phyloP scores from a whole-genome alignment of 2,329 filamentous ascomycete genomes.

The Botrytis cinerea region DNA sequence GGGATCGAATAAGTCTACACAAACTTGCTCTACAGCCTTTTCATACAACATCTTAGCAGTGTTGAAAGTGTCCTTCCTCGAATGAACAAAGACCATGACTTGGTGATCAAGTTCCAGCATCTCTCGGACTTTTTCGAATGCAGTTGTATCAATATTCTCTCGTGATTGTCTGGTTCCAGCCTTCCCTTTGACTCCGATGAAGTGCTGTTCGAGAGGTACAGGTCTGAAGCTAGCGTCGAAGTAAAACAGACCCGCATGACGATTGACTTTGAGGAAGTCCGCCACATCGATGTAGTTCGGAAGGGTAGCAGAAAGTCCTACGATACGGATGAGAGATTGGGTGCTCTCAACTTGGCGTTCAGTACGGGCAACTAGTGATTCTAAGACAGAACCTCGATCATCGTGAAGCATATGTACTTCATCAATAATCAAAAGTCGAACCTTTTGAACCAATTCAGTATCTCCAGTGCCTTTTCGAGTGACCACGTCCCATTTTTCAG shows the following conservation, averaged over 20 bases:
- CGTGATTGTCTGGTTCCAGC: slow-evolving; percentile 75
- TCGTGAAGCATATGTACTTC: slow-evolving; percentile 99
- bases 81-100: slow-evolving; percentile 99
- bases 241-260: slow-evolving; percentile 89
- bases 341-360: slow-evolving; percentile 97
- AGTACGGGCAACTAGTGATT: slow-evolving; percentile 92
- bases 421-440: slow-evolving; percentile 93
- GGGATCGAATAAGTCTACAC: slow-evolving; percentile 81
- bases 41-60: slow-evolving; percentile 85
- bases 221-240: slow-evolving; percentile 96
- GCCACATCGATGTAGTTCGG: slow-evolving; percentile 97
- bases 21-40: slow-evolving; percentile 79
- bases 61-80: slow-evolving; percentile 86
- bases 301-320: slow-evolving; percentile 91
- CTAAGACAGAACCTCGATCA: slow-evolving; percentile 91
- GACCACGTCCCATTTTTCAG: slow-evolving; percentile 99
- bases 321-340: slow-evolving; percentile 92
- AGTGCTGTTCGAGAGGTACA: slow-evolving; percentile 95
- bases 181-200: slow-evolving; percentile 94
- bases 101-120: slow-evolving; percentile 94
- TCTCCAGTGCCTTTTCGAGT: slow-evolving; percentile 96
- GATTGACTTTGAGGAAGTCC: slow-evolving; percentile 95
- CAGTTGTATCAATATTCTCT: slow-evolving; percentile 83
- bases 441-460: slow-evolving; percentile 96
- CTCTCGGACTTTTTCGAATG: slow-evolving; percentile 91